Conservation (phyloP, 108 stramenopile species). For the Skeletonema costatum region DNA sequence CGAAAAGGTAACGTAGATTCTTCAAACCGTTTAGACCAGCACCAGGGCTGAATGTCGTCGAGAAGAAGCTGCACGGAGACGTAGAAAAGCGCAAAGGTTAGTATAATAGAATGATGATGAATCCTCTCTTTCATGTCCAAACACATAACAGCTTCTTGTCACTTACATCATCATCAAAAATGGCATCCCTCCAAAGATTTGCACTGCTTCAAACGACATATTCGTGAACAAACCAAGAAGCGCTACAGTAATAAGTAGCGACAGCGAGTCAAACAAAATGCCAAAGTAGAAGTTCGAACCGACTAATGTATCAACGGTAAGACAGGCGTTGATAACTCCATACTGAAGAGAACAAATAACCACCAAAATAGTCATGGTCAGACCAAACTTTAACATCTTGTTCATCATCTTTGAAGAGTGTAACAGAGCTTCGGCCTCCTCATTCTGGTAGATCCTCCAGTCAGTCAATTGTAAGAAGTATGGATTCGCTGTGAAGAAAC, state of each 20-base stretch:
- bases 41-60: conserved; percentile 66
- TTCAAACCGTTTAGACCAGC: conserved; percentile 61
- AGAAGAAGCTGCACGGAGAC: conserved; percentile 47
- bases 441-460: conserved; percentile 65
- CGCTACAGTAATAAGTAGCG: conserved; percentile 55
- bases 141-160: not conserved
- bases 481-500: conserved; percentile 66
- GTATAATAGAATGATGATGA: not conserved
- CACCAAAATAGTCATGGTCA: conserved; percentile 46
- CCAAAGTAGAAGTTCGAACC: conserved; percentile 41
- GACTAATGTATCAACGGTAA: conserved; percentile 27
- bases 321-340: conserved; percentile 27
- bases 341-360: conserved; percentile 50
- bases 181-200: conserved; percentile 62
- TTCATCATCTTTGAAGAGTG: conserved; percentile 64
- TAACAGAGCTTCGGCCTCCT: conserved; percentile 69
- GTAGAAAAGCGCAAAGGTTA: not conserved
- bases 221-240: conserved; percentile 59
- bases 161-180: conserved; percentile 61
- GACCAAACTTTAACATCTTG: conserved; percentile 50
- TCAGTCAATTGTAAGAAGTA: conserved; percentile 62
- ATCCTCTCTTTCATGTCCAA: not conserved
- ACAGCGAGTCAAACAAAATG: conserved; percentile 58
- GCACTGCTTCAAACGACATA: conserved; percentile 55
- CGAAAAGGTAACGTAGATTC: conserved; percentile 61